Percentiles rank a stretch among this genome's conserved stretches.
Conservation (phyloP, 805 yeast species). For the Vanderwaltozyma verrucispora region DNA sequence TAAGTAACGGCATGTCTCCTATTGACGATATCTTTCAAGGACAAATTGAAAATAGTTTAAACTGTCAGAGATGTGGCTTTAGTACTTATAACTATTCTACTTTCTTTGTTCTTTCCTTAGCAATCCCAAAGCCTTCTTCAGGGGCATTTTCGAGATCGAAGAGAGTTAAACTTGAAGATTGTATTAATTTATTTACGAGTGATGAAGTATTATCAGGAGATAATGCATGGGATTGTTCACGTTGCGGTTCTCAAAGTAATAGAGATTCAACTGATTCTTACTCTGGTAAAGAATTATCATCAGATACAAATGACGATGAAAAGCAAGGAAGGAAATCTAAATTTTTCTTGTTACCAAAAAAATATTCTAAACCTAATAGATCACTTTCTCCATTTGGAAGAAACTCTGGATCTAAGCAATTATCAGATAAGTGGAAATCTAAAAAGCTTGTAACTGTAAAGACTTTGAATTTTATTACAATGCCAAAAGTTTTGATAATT, state of each 20-base stretch:
- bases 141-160: slow-evolving; percentile 22
- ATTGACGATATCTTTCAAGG: slow-evolving; percentile 61
- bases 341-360: slow-evolving; percentile 12
- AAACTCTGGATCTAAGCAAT: slow-evolving; percentile 1
- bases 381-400: slow-evolving; percentile 26
- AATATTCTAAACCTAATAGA: slow-evolving; percentile 10
- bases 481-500: slow-evolving; percentile 71
- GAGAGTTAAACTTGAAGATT: slow-evolving; percentile 44
- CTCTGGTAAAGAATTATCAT: background rate
- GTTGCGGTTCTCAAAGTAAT: slow-evolving; percentile 33
- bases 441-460: slow-evolving; percentile 44
- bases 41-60: slow-evolving; percentile 53
- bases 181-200: slow-evolving; percentile 49
- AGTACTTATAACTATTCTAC: slow-evolving; percentile 50
- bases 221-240: slow-evolving; percentile 80
- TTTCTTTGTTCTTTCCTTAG: slow-evolving; percentile 52
- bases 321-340: slow-evolving; percentile 3
- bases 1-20: slow-evolving; percentile 55
- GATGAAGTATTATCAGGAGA: slow-evolving; percentile 60
- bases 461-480: slow-evolving; percentile 58
- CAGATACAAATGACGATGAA: slow-evolving; percentile 1
- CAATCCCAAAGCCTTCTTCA: slow-evolving; percentile 37
- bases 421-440: slow-evolving; percentile 5
- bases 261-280: background rate
- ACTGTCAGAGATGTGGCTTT: slow-evolving; percentile 56